phyloP scores from a whole-genome alignment of 106 monocot genomes.

The Dioscorea dumetorum region DNA sequence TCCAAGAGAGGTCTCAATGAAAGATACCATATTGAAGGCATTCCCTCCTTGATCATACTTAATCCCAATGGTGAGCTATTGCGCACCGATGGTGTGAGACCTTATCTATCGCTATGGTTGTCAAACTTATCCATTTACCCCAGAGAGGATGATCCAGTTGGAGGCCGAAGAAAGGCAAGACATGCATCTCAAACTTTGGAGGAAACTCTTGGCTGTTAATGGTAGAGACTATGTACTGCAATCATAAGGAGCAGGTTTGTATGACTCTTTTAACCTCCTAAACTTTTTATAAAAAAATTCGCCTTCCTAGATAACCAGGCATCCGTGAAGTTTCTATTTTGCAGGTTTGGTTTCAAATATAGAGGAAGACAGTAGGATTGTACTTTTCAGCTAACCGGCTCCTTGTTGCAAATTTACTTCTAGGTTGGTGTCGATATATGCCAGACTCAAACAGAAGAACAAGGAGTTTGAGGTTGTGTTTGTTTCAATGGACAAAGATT shows the following conservation, averaged over 20 bases:
- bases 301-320: background rate
- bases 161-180: conserved; percentile 32
- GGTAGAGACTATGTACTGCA: conserved; percentile 36
- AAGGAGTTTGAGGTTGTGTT: conserved; percentile 46
- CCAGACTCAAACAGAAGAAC: conserved; percentile 26
- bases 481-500: conserved; percentile 46
- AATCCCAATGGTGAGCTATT: conserved; percentile 19
- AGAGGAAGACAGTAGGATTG: conserved; percentile 49
- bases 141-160: conserved; percentile 29
- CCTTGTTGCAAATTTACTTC: conserved; percentile 51
- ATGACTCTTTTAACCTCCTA: background rate
- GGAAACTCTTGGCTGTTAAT: conserved; percentile 24
- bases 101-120: conserved; percentile 24
- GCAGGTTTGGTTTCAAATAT: conserved; percentile 49
- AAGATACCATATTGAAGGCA: conserved; percentile 39
- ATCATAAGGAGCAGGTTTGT: conserved; percentile 26
- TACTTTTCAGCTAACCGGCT: conserved; percentile 50
- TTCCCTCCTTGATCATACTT: conserved; percentile 42
- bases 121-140: conserved; percentile 33
- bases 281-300: background rate
- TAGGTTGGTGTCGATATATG: conserved; percentile 26
- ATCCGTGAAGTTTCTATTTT: background rate
- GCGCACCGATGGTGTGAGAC: conserved; percentile 24
- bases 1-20: conserved; percentile 28
- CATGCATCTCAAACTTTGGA: conserved; percentile 44